Conservation (phyloP, 306 rosid genomes). For the Calophaca sinica region DNA sequence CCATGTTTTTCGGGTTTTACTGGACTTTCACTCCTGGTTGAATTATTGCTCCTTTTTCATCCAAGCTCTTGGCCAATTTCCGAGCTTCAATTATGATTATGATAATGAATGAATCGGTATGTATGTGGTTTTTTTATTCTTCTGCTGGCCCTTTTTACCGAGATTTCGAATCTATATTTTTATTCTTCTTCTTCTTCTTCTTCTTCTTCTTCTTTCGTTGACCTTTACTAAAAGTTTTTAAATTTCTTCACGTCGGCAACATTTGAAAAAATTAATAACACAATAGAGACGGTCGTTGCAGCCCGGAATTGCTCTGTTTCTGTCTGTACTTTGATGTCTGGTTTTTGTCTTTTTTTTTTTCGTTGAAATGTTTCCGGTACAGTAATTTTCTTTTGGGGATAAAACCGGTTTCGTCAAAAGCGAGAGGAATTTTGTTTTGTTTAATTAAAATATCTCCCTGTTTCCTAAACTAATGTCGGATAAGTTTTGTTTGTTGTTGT, state of each 20-base stretch:
- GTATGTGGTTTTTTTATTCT: neutral
- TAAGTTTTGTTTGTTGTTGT: too few species aligned
- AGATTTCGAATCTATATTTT: neutral
- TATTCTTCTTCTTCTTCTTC: neutral
- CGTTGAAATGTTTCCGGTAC: neutral
- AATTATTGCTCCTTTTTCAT: neutral
- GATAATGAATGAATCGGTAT: neutral
- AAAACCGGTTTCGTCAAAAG: neutral
- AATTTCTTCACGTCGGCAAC: neutral
- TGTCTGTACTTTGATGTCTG: neutral
- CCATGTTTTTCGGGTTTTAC: conserved; percentile 34
- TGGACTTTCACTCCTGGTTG: neutral
- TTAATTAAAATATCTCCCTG: neutral
- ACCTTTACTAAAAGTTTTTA: neutral
- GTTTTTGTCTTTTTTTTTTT: neutral
- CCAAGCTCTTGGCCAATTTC: neutral
- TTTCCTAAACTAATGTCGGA: neutral
- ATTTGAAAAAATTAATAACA: neutral
- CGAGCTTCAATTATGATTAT: neutral
- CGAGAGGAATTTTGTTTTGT: neutral
- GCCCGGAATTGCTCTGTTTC: neutral
- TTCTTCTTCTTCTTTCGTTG: conserved; percentile 1
- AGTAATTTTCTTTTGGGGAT: neutral
- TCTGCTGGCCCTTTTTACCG: neutral
- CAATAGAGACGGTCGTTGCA: neutral